A percentile compares a stretch with the other conserved stretches of the same genome.
Evolutionary conservation across 2,329 filamentous ascomycete species (phyloP).

Genomic region (Penicillium occitanis): DNA sequence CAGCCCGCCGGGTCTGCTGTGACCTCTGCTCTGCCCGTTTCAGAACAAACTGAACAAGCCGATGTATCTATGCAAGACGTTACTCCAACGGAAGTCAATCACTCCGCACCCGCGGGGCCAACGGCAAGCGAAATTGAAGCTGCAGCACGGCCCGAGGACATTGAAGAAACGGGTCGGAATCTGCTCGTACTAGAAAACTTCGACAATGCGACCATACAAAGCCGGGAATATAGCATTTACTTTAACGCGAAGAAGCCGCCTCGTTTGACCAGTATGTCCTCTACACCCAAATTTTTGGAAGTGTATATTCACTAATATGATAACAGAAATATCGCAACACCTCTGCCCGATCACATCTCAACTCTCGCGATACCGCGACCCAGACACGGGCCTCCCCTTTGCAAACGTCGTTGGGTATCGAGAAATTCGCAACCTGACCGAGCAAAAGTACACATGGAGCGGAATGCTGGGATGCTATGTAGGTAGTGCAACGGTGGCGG

Average conservation of each 20-base stretch:
- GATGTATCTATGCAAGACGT: not conserved
- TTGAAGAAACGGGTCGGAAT: slow-evolving; percentile 56
- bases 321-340: slow-evolving; percentile 46
- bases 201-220: slow-evolving; percentile 55
- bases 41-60: not conserved
- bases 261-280: slow-evolving; percentile 36
- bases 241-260: slow-evolving; percentile 53
- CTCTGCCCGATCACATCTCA: slow-evolving; percentile 81
- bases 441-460: slow-evolving; percentile 80
- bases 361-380: slow-evolving; percentile 80
- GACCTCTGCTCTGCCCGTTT: not conserved
- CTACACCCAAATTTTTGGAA: not conserved
- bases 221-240: slow-evolving; percentile 56
- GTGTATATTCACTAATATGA: slow-evolving; percentile 16
- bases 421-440: slow-evolving; percentile 72
- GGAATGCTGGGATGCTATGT: slow-evolving; percentile 78
- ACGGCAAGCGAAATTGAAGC: slow-evolving; percentile 24
- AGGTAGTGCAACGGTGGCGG: slow-evolving; percentile 59
- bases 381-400: slow-evolving; percentile 78
- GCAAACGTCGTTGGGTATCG: slow-evolving; percentile 73
- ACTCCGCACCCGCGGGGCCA: slow-evolving; percentile 18
- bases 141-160: slow-evolving; percentile 37
- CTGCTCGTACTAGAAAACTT: slow-evolving; percentile 61
- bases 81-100: slow-evolving; percentile 23
- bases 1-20: not conserved